Base-by-base conservation (phyloP, 1,284 basidiomycete genomes). In the Ceratobasidium sp. region DNA sequence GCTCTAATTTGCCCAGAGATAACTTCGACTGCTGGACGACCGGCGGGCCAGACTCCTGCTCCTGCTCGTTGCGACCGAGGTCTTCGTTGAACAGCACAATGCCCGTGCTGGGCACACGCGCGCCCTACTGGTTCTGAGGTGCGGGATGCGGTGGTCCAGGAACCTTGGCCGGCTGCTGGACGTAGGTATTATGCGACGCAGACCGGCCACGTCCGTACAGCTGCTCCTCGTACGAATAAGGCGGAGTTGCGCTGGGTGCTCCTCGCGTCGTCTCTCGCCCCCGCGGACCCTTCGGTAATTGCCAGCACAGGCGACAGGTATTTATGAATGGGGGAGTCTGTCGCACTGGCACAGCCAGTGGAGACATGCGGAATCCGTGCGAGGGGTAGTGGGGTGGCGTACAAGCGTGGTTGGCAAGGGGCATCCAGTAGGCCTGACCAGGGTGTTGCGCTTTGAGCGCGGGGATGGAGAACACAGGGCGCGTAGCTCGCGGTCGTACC, bases 61-160 rank as follows among this genome's bases (percentile, higher is more conserved):
- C 71, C 48, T 74, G 71, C 28, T 74, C 71, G 33, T 74, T 61
- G 38, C 65, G 71, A 26, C 65, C 71, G 46, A 74, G 71, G 42
- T 74, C 71, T 23, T 74, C 71, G 61, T 74, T 74, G 26, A 74
- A 74, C 26, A 61, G 71, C 17, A 74, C 71, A 28, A 74, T 74
- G 15, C 59, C 59, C 4, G 71, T 64, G 13, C 71, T 46, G 2
- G 71, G 59, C 33, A 46, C 56, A n/a, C 57, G 70, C 20, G 52
- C 46, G n/a, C 28, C 56, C 70, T 42, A 62, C 20, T 61, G 71
- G n/a, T 38, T 20, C 28, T 64, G 71, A 13, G 59, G 23, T 26
- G 26, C 61, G 3, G 71, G 71, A 54, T 59, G 59, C 13, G 71
- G 71, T 42, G 71, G n/a, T n/a, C n/a, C 42, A 13, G 71, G 56